phyloP scores from a whole-genome alignment of 2,329 filamentous ascomycete species.

The Arthrinium phaeospermum region DNA sequence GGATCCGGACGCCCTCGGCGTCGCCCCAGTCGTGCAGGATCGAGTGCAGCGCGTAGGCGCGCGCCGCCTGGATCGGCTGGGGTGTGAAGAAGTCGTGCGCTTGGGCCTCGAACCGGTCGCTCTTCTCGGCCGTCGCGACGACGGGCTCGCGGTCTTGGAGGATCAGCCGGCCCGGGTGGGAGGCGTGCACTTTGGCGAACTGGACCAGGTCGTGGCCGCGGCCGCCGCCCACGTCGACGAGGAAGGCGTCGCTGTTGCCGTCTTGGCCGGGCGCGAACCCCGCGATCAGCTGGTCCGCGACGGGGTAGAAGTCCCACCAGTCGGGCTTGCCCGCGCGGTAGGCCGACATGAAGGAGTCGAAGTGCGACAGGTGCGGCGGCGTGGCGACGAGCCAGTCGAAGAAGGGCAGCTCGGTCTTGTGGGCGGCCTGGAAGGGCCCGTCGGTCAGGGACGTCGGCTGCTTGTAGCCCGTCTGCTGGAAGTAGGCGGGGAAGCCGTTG shows the following conservation, averaged over 20 bases:
- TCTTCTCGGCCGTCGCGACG: conserved; percentile 47
- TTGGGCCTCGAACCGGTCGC: conserved; percentile 40
- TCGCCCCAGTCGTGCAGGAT: conserved; percentile 43
- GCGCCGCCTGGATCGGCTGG: conserved; percentile 47
- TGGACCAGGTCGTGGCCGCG: conserved; percentile 21
- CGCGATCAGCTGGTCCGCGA: not conserved
- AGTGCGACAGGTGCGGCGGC: conserved; percentile 21
- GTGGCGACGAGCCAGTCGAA: conserved; percentile 14
- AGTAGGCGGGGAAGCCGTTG: conserved; percentile 25
- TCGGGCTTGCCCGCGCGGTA: not conserved
- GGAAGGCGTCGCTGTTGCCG: conserved; percentile 30
- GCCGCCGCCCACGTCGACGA: conserved; percentile 24
- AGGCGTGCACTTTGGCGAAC: conserved; percentile 4
- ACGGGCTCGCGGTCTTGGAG: conserved; percentile 43
- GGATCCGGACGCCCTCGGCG: conserved; percentile 33
- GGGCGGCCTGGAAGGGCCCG: conserved; percentile 26
- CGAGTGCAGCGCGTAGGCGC: conserved; percentile 35
- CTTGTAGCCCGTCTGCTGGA: conserved; percentile 25
- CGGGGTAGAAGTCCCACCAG: conserved; percentile 19
- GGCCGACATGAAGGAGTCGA: conserved; percentile 21
- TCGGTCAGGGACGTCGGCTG: conserved; percentile 27
- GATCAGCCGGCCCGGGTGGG: conserved; percentile 35
- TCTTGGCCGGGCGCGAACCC: conserved; percentile 19
- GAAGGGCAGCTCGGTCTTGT: conserved; percentile 1
- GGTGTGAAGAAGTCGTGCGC: conserved; percentile 46